Percentiles rank a stretch among this genome's conserved stretches.
Evolutionary conservation across 2,329 filamentous ascomycete species (phyloP).

Genomic region (Pochonia chlamydosporia): DNA sequence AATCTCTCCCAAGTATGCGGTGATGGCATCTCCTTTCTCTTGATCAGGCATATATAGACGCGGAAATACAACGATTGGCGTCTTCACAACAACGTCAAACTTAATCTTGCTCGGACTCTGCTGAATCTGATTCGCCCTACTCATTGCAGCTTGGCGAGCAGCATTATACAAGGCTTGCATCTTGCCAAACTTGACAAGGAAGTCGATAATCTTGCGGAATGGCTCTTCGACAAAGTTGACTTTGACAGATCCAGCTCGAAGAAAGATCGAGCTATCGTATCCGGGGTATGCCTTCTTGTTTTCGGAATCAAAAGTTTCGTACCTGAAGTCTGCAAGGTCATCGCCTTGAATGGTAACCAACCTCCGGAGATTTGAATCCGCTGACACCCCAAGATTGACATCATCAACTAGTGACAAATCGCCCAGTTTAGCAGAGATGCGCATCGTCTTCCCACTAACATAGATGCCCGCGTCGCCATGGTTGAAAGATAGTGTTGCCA

Average conservation of each 20-base stretch:
- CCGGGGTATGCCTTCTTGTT: conserved; percentile 74
- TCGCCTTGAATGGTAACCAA: conserved; percentile 93
- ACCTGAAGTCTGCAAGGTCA: conserved; percentile 93
- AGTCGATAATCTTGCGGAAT: conserved; percentile 96
- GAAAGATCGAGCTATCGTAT: conserved; percentile 85
- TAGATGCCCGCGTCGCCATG: conserved; percentile 90
- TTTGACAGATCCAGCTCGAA: conserved; percentile 91
- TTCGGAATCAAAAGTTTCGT: conserved; percentile 84
- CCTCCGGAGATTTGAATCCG: conserved; percentile 73
- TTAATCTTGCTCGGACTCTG: conserved; percentile 86
- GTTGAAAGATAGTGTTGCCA: conserved; percentile 88
- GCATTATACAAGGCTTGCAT: conserved; percentile 99
- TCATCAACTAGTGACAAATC: conserved; percentile 88
- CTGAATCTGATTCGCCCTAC: conserved; percentile 88
- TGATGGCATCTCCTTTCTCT: conserved; percentile 73
- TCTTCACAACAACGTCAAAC: conserved; percentile 89
- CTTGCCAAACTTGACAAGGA: conserved; percentile 96
- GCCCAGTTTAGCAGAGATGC: conserved; percentile 78
- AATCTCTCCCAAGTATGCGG: conserved; percentile 92
- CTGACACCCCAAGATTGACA: conserved; percentile 82
- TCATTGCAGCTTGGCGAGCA: conserved; percentile 87
- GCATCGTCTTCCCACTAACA: conserved; percentile 78
- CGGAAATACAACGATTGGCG: conserved; percentile 93
- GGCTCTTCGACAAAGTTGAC: conserved; percentile 96
- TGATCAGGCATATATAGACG: conserved; percentile 65